Percentiles rank a stretch among this genome's conserved stretches.
Conservation (phyloP, 495 filamentous ascomycete species). For the Penicillium goetzii region DNA sequence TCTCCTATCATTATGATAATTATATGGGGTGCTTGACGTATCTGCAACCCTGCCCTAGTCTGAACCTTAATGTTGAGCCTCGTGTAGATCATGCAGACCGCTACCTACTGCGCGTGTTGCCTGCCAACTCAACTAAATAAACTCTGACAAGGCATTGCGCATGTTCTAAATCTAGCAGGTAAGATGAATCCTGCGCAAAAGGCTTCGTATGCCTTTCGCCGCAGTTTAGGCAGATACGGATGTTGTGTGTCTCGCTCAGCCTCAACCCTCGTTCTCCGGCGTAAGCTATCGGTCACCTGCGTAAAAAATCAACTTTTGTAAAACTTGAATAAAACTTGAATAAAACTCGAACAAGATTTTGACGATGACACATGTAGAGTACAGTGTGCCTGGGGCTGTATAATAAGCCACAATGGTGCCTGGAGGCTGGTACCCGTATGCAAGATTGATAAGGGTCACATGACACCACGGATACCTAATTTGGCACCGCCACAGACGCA, state of each 20-base stretch:
- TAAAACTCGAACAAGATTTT: neutral
- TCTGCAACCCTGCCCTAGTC: neutral
- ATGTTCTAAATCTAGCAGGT: neutral
- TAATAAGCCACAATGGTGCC: neutral
- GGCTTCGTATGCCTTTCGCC: constrained; percentile 1
- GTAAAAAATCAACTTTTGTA: neutral
- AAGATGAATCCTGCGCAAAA: neutral
- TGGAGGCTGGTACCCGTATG: neutral
- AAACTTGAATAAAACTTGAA: too few species aligned
- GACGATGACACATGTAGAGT: neutral
- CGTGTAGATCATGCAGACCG: neutral
- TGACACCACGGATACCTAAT: neutral
- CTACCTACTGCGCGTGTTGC: neutral
- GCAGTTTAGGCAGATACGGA: constrained; percentile 3
- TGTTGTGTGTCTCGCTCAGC: neutral
- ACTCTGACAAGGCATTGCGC: neutral
- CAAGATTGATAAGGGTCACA: constrained; percentile 3
- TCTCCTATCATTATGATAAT: neutral
- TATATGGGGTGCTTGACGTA: neutral
- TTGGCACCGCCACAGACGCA: neutral
- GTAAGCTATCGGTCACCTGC: neutral
- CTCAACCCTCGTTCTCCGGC: neutral
- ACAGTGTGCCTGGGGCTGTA: neutral
- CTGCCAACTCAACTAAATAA: neutral
- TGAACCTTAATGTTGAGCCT: neutral